These are phyloP conservation scores for Trichoderma parareesei DNA, from an alignment of 495 filamentous ascomycete species.

Conservation along the genomic window DNA sequence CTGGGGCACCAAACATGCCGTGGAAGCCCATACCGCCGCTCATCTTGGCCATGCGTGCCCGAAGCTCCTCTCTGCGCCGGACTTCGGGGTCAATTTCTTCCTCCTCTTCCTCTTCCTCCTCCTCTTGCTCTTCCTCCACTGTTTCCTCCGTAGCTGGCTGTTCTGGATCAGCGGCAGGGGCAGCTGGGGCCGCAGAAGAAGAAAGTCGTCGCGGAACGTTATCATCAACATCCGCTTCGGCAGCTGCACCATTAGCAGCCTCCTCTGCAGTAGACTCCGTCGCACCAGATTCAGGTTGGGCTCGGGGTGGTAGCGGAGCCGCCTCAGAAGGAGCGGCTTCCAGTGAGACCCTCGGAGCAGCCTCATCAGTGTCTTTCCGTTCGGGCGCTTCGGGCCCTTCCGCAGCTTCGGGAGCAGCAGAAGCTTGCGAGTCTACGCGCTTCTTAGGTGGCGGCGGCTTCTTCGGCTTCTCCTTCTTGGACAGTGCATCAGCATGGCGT, in stretches of 20 bases:
- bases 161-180: constrained; percentile 22
- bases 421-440: constrained; percentile 45
- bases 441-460: constrained; percentile 60
- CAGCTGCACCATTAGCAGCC: constrained; percentile 69
- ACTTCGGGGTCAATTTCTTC: constrained; percentile 91
- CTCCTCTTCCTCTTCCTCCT: constrained; percentile 67
- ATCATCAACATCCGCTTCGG: constrained; percentile 67
- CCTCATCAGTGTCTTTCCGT: constrained; percentile 42
- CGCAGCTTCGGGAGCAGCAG: constrained; percentile 21
- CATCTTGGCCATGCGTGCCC: constrained; percentile 96
- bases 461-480: constrained; percentile 86
- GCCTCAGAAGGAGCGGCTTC: constrained; percentile 46
- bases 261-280: constrained; percentile 57
- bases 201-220: constrained; percentile 36
- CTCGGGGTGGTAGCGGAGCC: constrained; percentile 32
- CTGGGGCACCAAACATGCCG: constrained; percentile 81
- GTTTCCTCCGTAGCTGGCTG: constrained; percentile 24
- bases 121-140: constrained; percentile 35
- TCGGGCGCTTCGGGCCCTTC: constrained; percentile 35
- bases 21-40: constrained; percentile 96
- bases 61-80: constrained; percentile 75
- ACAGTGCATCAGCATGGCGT: constrained; percentile 66
- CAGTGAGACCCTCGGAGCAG: constrained; percentile 45
- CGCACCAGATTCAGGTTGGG: neutral
- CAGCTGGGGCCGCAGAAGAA: constrained; percentile 20